phyloP scores from a whole-genome alignment of 2,329 filamentous ascomycete genomes.

The Sclerotinia subarctica region DNA sequence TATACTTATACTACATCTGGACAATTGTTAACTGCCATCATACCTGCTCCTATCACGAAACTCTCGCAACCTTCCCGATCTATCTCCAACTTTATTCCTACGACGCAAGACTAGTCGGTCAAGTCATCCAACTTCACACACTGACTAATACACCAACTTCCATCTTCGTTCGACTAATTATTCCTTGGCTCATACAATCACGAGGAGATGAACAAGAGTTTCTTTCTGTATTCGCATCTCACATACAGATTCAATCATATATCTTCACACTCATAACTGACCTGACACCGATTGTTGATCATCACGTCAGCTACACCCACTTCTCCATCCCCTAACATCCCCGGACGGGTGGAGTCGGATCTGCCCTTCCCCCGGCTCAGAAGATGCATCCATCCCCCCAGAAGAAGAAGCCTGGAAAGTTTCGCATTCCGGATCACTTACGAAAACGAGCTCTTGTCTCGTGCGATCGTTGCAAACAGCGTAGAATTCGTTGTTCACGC shows the following conservation, averaged over 20 bases:
- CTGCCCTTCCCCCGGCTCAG: conserved; percentile 18
- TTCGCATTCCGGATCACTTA: conserved; percentile 40
- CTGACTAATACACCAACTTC: neutral
- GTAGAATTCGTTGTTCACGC: conserved; percentile 40
- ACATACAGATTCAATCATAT: neutral
- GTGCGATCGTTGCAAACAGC: conserved; percentile 42
- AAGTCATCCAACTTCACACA: neutral
- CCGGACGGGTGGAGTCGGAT: neutral
- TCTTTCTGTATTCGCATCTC: neutral
- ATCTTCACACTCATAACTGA: neutral
- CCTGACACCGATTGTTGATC: neutral
- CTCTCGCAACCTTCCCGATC: neutral
- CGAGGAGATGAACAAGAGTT: neutral
- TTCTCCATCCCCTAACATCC: conserved; percentile 1
- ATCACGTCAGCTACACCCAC: neutral
- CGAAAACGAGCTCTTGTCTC: conserved; percentile 40
- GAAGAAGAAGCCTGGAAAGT: conserved; percentile 35
- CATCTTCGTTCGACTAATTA: neutral
- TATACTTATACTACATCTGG: too few species aligned
- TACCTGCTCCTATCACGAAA: too few species aligned
- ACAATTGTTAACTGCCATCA: too few species aligned
- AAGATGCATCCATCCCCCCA: conserved; percentile 3
- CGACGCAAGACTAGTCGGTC: neutral
- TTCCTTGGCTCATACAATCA: neutral
- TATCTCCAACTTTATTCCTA: neutral